Evolutionary conservation across 352 stramenopile species (phyloP).

Genomic region (Phytophthora pinifolia): DNA sequence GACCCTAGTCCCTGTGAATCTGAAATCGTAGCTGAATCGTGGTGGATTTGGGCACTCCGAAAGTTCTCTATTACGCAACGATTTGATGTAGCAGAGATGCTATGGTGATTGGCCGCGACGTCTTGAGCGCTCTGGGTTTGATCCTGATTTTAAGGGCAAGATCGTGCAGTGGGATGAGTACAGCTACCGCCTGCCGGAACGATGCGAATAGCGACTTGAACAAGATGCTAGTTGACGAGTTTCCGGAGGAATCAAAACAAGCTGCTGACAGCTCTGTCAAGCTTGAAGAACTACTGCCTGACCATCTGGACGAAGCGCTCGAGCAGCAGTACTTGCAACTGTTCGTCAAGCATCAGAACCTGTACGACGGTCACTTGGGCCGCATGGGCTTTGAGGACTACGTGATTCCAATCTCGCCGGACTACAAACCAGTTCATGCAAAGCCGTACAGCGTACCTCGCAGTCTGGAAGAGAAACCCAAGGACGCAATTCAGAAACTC

Average conservation of each 20-base stretch:
- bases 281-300: background rate
- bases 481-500: conserved; percentile 3
- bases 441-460: conserved; percentile 13
- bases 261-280: no score
- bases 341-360: background rate
- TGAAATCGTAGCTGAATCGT: no score
- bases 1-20: no score
- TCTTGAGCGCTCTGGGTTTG: conserved; percentile 5
- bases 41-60: no score
- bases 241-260: no score
- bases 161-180: conserved; percentile 2
- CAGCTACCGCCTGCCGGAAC: no score
- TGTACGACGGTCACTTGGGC: conserved; percentile 10
- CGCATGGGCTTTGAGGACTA: conserved; percentile 11
- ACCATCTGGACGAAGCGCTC: no score
- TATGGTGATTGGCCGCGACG: conserved; percentile 5
- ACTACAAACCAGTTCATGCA: conserved; percentile 6
- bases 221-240: no score
- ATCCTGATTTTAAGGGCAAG: conserved; percentile 10
- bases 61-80: no score
- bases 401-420: background rate
- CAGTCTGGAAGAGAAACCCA: conserved; percentile 1
- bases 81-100: no score
- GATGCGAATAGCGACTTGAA: no score
- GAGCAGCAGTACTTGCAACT: no score